Percentiles rank a stretch among this genome's conserved stretches.
These are phyloP conservation scores for Citrus glauca DNA, from an alignment of 345 rosid species.

Conservation along the genomic window DNA sequence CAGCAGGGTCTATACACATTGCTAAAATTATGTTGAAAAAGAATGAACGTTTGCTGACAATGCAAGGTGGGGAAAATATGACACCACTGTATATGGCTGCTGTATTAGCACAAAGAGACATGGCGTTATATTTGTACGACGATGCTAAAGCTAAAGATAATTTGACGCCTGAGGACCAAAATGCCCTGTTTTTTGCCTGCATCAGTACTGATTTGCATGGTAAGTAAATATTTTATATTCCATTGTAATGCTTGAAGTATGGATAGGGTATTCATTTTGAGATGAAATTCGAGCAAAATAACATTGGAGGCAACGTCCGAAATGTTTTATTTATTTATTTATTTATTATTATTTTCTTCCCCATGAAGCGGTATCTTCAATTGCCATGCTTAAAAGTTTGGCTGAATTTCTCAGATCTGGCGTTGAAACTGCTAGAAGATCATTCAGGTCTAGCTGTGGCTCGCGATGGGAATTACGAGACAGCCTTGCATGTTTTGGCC, in stretches of 20 bases:
- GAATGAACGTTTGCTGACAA: neutral
- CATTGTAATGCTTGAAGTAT: too few species aligned
- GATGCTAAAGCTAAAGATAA: neutral
- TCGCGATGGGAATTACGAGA: neutral
- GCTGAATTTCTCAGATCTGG: neutral
- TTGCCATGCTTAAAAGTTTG: neutral
- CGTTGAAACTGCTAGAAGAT: neutral
- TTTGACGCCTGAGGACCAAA: neutral
- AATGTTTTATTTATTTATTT: too few species aligned
- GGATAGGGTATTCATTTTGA: too few species aligned
- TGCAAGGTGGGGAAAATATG: neutral
- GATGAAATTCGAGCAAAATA: too few species aligned
- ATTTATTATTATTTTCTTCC: too few species aligned
- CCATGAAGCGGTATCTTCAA: neutral
- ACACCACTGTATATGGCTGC: constrained; percentile 11
- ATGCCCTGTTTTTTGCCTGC: neutral
- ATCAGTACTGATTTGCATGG: neutral
- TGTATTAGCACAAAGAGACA: neutral
- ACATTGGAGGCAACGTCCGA: too few species aligned
- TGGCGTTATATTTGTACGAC: neutral
- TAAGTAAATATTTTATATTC: neutral
- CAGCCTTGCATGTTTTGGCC: constrained; percentile 4
- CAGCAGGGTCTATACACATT: neutral
- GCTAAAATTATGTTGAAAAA: neutral
- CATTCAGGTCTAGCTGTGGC: neutral